Evolutionary conservation across 768 basidiomycete species (phyloP).

Genomic region (Lyophyllum atratum): DNA sequence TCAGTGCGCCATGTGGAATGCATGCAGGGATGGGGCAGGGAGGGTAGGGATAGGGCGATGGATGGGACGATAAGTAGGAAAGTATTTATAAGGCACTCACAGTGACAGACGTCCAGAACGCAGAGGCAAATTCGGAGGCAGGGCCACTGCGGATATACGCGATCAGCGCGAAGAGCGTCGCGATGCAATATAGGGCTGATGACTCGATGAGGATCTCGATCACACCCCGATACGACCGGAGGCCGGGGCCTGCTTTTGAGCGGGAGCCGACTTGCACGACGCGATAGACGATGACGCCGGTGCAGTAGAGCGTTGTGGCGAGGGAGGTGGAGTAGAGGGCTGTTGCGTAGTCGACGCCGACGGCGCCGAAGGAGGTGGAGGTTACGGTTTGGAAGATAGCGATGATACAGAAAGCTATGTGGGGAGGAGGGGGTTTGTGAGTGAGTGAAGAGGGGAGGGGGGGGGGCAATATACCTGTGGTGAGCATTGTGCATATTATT

Average conservation of each 20-base stretch:
- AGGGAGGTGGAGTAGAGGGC: conserved; percentile 18
- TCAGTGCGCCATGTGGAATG: not conserved
- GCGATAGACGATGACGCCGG: conserved; percentile 14
- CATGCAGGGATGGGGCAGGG: not conserved
- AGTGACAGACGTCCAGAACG: conserved; percentile 18
- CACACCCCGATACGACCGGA: conserved; percentile 16
- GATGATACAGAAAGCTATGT: conserved; percentile 16
- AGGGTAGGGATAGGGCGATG: not conserved
- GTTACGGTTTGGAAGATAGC: conserved; percentile 14
- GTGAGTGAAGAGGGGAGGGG: not conserved
- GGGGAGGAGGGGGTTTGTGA: not conserved
- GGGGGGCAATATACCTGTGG: conserved; percentile 3
- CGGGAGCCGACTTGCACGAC: conserved; percentile 6
- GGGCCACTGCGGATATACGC: conserved; percentile 16
- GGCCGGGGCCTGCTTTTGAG: not conserved
- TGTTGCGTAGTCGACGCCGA: conserved; percentile 18
- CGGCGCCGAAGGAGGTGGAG: conserved; percentile 12
- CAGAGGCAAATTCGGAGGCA: conserved; percentile 18
- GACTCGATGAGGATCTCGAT: conserved; percentile 19
- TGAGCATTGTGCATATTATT: conserved; percentile 15
- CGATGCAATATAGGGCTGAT: conserved; percentile 15
- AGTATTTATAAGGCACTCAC: conserved; percentile 8
- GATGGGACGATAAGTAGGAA: not conserved
- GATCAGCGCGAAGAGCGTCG: conserved; percentile 17
- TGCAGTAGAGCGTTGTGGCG: conserved; percentile 17